phyloP scores from a whole-genome alignment of 2,329 filamentous ascomycete species.

The Fusarium mangiferae region DNA sequence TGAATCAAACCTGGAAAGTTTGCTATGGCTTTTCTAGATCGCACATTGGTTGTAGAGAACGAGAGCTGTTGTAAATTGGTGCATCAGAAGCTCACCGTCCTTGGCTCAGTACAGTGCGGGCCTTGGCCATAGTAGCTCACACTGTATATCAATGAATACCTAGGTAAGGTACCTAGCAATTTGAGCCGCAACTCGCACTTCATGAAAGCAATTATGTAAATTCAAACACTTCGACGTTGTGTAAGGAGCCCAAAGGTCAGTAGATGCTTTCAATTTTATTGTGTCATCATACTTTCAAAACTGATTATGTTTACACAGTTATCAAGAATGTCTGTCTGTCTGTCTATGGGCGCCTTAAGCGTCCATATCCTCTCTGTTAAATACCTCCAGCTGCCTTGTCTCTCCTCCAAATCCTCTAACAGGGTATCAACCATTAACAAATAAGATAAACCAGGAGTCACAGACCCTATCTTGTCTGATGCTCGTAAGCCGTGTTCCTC shows the following conservation, averaged over 20 bases:
- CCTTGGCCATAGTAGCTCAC: not conserved
- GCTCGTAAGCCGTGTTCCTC: constrained; percentile 17
- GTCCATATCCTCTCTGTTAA: constrained; percentile 1
- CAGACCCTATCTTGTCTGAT: constrained; percentile 15
- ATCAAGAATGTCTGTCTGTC: not conserved
- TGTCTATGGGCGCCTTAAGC: constrained; percentile 2
- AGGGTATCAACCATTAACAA: constrained; percentile 43
- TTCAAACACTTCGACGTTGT: not conserved
- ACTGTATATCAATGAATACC: not conserved
- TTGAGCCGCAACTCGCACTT: not conserved
- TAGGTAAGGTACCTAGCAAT: not conserved
- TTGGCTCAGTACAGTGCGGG: not conserved
- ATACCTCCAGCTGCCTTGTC: constrained; percentile 8
- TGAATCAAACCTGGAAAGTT: not conserved
- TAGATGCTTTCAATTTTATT: not conserved
- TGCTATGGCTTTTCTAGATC: not conserved
- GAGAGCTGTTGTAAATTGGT: not conserved
- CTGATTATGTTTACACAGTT: constrained; percentile 24
- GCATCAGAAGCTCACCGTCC: not conserved
- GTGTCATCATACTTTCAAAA: not conserved
- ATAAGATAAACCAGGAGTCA: constrained; percentile 30
- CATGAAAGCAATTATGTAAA: not conserved
- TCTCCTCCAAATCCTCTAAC: constrained; percentile 24
- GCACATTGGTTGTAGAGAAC: not conserved
- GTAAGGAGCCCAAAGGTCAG: not conserved